Conservation (phyloP, 2,329 filamentous ascomycete genomes). For the Fusarium dlaminii region DNA sequence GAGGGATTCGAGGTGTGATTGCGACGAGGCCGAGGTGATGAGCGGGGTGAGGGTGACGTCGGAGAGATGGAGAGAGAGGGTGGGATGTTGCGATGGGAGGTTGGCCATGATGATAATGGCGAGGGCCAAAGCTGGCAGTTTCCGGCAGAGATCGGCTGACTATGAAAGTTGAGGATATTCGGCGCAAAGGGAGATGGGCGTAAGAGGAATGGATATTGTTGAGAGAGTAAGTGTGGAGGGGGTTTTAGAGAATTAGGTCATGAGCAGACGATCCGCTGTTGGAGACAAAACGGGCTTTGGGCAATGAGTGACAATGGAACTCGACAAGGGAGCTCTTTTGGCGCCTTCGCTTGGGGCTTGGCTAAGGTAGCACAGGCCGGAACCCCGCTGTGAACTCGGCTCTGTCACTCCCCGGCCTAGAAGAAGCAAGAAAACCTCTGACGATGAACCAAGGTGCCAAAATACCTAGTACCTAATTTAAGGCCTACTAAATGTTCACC, state of each 20-base stretch:
- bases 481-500: neutral
- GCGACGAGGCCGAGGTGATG: constrained; percentile 61
- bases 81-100: constrained; percentile 59
- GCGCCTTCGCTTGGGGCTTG: constrained; percentile 24
- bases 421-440: neutral
- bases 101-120: constrained; percentile 46
- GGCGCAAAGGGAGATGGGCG: constrained; percentile 3
- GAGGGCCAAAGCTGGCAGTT: constrained; percentile 8
- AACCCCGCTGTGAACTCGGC: constrained; percentile 27
- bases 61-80: constrained; percentile 65
- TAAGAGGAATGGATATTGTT: constrained; percentile 17
- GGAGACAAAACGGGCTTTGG: constrained; percentile 1
- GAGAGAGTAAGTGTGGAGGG: constrained; percentile 24
- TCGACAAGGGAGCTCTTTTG: constrained; percentile 17
- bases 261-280: constrained; percentile 30
- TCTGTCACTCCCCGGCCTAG: constrained; percentile 11
- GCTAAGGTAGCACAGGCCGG: constrained; percentile 4
- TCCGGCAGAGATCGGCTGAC: neutral
- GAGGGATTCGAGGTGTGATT: constrained; percentile 59
- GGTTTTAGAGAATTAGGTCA: constrained; percentile 18
- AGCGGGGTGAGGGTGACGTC: constrained; percentile 67
- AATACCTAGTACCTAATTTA: neutral
- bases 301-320: constrained; percentile 5
- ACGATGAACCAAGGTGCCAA: neutral
- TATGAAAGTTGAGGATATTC: neutral